Evolutionary conservation across 2,329 filamentous ascomycete genomes (phyloP).

Genomic region (Bretziella fagacearum): DNA sequence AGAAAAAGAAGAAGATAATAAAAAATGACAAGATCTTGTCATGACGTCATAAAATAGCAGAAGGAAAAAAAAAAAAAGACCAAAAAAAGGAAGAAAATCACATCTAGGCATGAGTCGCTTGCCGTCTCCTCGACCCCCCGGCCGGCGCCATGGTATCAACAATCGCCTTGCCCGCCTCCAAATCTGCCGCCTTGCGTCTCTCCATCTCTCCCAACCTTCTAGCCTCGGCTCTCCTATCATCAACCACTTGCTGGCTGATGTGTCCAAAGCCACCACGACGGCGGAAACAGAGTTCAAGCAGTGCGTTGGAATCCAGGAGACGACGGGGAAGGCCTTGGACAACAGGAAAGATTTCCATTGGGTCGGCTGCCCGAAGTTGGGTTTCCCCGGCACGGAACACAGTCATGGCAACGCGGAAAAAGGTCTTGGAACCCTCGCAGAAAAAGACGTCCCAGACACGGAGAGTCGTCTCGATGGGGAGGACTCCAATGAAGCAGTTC

Average conservation of each 20-base stretch:
- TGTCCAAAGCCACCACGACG: conserved; percentile 66
- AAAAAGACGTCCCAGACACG: conserved; percentile 94
- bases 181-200: conserved; percentile 13
- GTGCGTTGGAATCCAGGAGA: conserved; percentile 61
- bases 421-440: conserved; percentile 83
- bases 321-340: conserved; percentile 73
- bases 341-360: conserved; percentile 91
- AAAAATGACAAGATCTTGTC: no score
- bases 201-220: conserved; percentile 36
- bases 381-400: conserved; percentile 79
- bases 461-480: conserved; percentile 80
- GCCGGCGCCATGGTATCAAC: no score
- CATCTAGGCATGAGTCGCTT: neutral
- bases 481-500: conserved; percentile 84
- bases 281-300: conserved; percentile 72
- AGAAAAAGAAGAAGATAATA: neutral
- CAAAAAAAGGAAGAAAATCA: neutral
- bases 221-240: conserved; percentile 55
- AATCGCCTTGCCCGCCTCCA: conserved; percentile 12
- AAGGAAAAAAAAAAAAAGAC: neutral
- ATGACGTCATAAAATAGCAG: neutral
- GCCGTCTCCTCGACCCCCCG: neutral
- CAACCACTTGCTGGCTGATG: conserved; percentile 66
- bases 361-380: conserved; percentile 68
- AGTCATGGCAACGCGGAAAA: conserved; percentile 79